Evolutionary conservation across 257 asterid genomes (phyloP).

Genomic region (Petunia secreta): DNA sequence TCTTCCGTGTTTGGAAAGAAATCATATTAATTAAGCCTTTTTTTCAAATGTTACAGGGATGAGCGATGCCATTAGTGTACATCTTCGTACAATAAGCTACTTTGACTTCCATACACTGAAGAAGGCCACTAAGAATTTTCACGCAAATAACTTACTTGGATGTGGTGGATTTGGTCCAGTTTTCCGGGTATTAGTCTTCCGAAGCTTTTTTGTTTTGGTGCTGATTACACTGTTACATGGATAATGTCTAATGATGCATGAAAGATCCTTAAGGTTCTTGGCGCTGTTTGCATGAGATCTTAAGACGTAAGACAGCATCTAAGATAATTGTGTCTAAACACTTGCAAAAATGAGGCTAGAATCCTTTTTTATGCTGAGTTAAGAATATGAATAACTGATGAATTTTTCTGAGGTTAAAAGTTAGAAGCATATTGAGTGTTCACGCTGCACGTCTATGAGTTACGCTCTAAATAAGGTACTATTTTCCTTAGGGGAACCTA

Average conservation of each 20-base stretch:
- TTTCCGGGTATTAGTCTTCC: constrained; percentile 50
- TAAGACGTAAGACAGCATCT: too few species aligned
- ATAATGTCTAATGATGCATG: too few species aligned
- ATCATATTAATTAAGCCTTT: constrained; percentile 11
- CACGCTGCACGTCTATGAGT: not conserved
- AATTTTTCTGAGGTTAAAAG: not conserved
- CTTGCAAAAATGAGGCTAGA: not conserved
- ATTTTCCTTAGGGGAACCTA: constrained; percentile 56
- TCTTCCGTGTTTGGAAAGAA: not conserved
- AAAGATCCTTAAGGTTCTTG: too few species aligned
- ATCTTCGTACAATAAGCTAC: constrained; percentile 59
- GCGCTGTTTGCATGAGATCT: too few species aligned
- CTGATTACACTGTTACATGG: too few species aligned
- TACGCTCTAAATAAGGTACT: not conserved
- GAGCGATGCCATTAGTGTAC: constrained; percentile 51
- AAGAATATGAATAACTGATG: not conserved
- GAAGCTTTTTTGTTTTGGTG: too few species aligned
- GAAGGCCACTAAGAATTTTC: constrained; percentile 81
- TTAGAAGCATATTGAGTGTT: not conserved
- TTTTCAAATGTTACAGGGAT: constrained; percentile 46
- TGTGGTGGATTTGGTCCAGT: constrained; percentile 94
- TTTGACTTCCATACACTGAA: constrained; percentile 58
- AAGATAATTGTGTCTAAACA: not conserved
- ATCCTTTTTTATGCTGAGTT: not conserved
- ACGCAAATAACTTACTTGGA: constrained; percentile 65